Evolutionary conservation across 352 stramenopile genomes (phyloP).

Genomic region (Phytophthora cactorum): DNA sequence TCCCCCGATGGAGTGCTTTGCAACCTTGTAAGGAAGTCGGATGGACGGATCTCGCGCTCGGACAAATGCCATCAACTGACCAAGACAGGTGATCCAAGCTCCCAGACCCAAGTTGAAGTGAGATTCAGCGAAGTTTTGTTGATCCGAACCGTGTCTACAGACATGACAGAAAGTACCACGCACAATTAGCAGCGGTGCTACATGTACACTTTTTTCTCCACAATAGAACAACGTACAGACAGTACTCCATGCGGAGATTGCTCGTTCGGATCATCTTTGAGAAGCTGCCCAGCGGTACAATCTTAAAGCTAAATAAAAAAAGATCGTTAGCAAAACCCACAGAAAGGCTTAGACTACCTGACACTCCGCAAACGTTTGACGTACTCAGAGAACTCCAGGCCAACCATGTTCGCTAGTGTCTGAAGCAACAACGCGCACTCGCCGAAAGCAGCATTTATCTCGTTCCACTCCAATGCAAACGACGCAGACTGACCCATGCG

Average conservation of each 20-base stretch:
- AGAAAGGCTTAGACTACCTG: background rate
- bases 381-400: conserved; percentile 75
- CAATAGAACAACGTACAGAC: conserved; percentile 56
- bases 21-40: conserved; percentile 82
- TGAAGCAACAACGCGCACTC: conserved; percentile 76
- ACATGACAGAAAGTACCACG: conserved; percentile 29
- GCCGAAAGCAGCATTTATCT: conserved; percentile 87
- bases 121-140: conserved; percentile 86
- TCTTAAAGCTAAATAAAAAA: conserved; percentile 68
- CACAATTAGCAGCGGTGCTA: conserved; percentile 15
- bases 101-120: conserved; percentile 87
- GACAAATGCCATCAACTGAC: conserved; percentile 67
- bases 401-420: conserved; percentile 63
- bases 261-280: conserved; percentile 87
- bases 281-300: conserved; percentile 87
- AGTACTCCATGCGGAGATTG: conserved; percentile 84
- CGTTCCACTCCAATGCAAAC: conserved; percentile 83
- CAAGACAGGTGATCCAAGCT: conserved; percentile 81
- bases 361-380: conserved; percentile 10
- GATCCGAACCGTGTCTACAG: conserved; percentile 78
- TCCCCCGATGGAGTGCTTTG: conserved; percentile 70
- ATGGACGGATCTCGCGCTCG: conserved; percentile 65
- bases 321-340: conserved; percentile 6
- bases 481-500: conserved; percentile 68
- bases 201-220: conserved; percentile 1